Evolutionary conservation across 176 grass and related monocot species (phyloP), one percentile per base, ranked within the genome.

Genomic region (Eleusine indica): DNA sequence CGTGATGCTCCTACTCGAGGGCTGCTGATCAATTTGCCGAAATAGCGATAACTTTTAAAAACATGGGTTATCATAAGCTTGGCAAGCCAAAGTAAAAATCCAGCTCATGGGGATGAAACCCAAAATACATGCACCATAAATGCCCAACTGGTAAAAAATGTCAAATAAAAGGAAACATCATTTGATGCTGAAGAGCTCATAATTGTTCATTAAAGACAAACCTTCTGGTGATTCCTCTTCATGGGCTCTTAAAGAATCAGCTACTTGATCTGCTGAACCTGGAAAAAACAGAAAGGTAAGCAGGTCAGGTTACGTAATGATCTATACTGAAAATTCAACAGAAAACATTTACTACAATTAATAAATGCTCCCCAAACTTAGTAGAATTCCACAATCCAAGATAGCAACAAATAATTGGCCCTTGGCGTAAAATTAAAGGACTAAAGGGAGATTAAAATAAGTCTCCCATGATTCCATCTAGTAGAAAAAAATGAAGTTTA

Each of bases 161-260:
- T 8, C 1, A 71, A 71, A 21, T 11, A 28, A 73, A 9, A n/a
- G 21, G 48, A 49, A 44, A 49, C 16, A 14, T 44, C 7, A 73
- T 49, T 29, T 4, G 68, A 41, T 71, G 41, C 17, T 71, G 37
- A 71, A 46, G 54, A 71, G 22, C 8, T 66, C 63, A 66, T 60
- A 18, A 77, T 13, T 41, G 19, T 40, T 21, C 2, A 8, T 4
- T 41, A 25, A 77, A 63, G 38, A 40, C 65, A 77, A 70, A 85
- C 83, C 83, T 68, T 56, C 40, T 29, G 16, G 37, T 7, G 83
- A 57, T 70, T 48, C 39, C 66, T 77, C 64, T 77, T 18, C 56
- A 58, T 5, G 37, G 32, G 69, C 51, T 82, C 67, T 35, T 73
- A 22, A 22, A 87, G 61, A 21, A 75, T 66, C 63, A 76, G 63